Evolutionary conservation across 2,329 filamentous ascomycete species (phyloP).

Genomic region (Hymenoscyphus linearis): DNA sequence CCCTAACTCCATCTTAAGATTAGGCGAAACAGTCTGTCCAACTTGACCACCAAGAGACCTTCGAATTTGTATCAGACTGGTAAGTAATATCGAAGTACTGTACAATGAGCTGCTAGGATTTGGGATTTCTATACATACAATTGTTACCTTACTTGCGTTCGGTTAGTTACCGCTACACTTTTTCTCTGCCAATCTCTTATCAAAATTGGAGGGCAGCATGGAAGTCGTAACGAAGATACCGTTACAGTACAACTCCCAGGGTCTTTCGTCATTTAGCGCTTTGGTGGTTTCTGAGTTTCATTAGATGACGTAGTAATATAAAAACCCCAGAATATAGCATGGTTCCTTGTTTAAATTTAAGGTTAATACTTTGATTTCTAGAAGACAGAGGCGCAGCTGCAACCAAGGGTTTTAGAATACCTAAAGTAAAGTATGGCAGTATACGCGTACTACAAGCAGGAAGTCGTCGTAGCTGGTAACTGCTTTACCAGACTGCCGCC

Average conservation of each 20-base stretch:
- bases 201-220: background rate
- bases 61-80: background rate
- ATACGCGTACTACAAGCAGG: background rate
- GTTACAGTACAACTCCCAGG: background rate
- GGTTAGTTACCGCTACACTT: background rate
- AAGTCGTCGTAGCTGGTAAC: background rate
- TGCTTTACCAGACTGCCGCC: background rate
- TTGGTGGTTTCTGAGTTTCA: background rate
- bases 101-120: background rate
- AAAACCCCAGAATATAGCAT: background rate
- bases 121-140: background rate
- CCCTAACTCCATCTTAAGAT: background rate
- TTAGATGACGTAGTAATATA: background rate
- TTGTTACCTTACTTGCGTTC: background rate
- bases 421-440: background rate
- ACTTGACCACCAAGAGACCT: background rate
- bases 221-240: background rate
- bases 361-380: background rate
- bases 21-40: background rate
- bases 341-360: background rate
- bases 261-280: background rate
- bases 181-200: background rate
- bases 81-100: background rate
- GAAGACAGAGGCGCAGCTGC: background rate
- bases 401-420: background rate